These are phyloP conservation scores for Trypanosoma conorhini DNA, from an alignment of 208 protist species.

Conservation along the genomic window DNA sequence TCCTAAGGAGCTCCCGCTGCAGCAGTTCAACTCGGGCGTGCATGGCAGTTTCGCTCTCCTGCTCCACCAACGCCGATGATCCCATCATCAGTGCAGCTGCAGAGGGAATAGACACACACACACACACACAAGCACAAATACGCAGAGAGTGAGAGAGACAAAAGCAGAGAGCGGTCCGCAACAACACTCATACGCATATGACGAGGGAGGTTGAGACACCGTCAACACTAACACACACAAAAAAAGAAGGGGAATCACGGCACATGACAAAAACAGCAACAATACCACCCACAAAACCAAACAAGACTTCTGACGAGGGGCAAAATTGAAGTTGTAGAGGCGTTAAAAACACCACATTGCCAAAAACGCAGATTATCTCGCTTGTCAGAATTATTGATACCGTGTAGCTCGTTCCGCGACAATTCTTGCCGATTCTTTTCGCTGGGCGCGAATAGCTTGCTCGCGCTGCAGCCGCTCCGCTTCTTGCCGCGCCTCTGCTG, in stretches of 20 bases:
- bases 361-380: background rate
- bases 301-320: background rate
- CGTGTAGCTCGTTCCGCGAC: constrained; percentile 37
- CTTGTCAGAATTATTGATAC: background rate
- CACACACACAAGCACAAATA: background rate
- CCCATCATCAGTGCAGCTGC: constrained; percentile 1
- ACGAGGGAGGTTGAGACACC: background rate
- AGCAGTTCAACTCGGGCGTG: constrained; percentile 7
- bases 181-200: background rate
- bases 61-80: background rate
- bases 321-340: background rate
- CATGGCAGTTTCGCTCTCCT: background rate
- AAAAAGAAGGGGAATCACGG: background rate
- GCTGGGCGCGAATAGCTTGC: constrained; percentile 24
- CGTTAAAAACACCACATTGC: background rate
- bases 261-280: background rate
- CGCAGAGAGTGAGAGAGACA: background rate
- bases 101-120: background rate
- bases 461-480: constrained; percentile 33
- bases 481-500: constrained; percentile 24
- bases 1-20: background rate
- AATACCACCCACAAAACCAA: background rate
- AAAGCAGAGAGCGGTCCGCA: background rate
- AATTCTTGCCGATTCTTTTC: constrained; percentile 41
- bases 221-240: background rate